Conservation (phyloP, 192 early-diverging fungal species). For the Entomortierella chlamydospora region DNA sequence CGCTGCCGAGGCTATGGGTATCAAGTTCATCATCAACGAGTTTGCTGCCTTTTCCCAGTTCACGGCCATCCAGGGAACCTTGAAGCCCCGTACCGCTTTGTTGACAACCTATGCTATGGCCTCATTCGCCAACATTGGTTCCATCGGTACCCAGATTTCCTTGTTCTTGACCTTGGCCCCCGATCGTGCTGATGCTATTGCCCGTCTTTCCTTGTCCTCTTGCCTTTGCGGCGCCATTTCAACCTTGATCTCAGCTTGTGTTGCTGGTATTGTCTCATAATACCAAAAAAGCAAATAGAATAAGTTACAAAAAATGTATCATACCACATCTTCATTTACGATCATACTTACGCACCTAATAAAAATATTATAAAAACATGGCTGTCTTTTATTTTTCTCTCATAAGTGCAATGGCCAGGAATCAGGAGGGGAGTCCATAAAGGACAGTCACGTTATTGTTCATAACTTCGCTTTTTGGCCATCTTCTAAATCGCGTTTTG, state of each 20-base stretch:
- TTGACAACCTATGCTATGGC: conserved; percentile 84
- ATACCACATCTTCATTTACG: not conserved
- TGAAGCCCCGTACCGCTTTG: conserved; percentile 61
- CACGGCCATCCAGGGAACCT: conserved; percentile 49
- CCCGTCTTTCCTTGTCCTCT: conserved; percentile 79
- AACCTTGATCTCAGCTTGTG: conserved; percentile 83
- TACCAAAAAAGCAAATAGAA: not conserved
- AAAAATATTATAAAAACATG: no score
- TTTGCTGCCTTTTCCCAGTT: conserved; percentile 83
- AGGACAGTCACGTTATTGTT: no score
- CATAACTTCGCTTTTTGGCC: no score
- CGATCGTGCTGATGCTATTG: conserved; percentile 74
- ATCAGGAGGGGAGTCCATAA: no score
- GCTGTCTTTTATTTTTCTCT: no score
- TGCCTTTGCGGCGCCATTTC: conserved; percentile 83
- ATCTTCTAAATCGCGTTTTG: no score
- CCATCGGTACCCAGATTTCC: conserved; percentile 88
- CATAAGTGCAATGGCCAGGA: no score
- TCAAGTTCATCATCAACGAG: conserved; percentile 90
- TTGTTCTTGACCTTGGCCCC: conserved; percentile 81
- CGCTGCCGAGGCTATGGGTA: conserved; percentile 58
- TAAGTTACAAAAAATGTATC: not conserved
- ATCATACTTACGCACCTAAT: no score
- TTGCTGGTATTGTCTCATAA: conserved; percentile 78
- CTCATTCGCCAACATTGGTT: conserved; percentile 87